Evolutionary conservation across 1,139 yeast species (phyloP).

Genomic region (Schwanniomyces etchellsii): DNA sequence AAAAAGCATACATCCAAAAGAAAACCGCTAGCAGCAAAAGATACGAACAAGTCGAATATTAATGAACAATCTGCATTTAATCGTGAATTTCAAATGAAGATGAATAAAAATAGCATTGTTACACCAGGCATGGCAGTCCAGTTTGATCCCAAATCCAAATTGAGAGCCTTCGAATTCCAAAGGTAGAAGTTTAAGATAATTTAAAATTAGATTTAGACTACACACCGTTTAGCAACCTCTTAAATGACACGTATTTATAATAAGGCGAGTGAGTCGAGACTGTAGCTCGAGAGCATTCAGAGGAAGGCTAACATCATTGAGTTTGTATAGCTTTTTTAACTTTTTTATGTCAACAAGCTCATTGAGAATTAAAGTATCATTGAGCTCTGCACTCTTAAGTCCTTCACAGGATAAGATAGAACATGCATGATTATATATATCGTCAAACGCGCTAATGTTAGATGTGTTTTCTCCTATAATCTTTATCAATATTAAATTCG

Average conservation of each 20-base stretch:
- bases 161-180: neutral
- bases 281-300: conserved; percentile 15
- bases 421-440: conserved; percentile 11
- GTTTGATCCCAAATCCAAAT: no score
- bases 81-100: conserved; percentile 1
- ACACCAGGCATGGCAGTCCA: no score
- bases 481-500: conserved; percentile 27
- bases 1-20: neutral
- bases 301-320: conserved; percentile 24
- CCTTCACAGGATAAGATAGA: conserved; percentile 11
- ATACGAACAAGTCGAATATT: no score
- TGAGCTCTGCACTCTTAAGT: conserved; percentile 11
- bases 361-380: conserved; percentile 19
- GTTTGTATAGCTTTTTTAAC: conserved; percentile 34
- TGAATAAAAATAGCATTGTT: no score
- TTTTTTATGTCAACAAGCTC: conserved; percentile 21
- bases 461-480: conserved; percentile 12
- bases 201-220: neutral
- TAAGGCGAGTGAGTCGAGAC: conserved; percentile 25
- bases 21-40: neutral
- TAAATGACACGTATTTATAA: conserved; percentile 34
- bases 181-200: neutral
- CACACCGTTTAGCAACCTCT: conserved; percentile 24
- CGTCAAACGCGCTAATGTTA: conserved; percentile 6
- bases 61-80: neutral